phyloP scores from a whole-genome alignment of 345 rosid species.

The Crucihimalaya himalaica region DNA sequence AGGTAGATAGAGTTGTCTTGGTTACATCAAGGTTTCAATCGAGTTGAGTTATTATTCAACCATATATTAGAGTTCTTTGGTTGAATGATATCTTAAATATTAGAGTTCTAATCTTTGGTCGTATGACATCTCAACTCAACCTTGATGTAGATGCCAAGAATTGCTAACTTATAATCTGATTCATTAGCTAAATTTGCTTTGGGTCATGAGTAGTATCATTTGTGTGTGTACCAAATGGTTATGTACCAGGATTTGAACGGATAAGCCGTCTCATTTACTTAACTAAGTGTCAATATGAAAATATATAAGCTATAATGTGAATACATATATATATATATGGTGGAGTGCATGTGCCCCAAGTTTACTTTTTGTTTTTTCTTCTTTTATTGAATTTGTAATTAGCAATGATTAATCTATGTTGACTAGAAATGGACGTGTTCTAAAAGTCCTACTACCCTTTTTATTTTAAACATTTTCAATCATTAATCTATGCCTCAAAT shows the following conservation, averaged over 20 bases:
- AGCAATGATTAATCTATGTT: not conserved
- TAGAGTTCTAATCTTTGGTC: no score
- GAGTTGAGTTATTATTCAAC: not conserved
- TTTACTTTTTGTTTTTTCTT: constrained; percentile 25
- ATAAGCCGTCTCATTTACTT: not conserved
- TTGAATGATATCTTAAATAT: no score
- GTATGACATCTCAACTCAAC: not conserved
- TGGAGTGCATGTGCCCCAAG: constrained; percentile 24
- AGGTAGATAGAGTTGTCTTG: not conserved
- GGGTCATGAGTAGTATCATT: not conserved
- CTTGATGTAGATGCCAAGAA: not conserved
- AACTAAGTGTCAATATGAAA: not conserved
- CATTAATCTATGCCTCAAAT: constrained; percentile 25
- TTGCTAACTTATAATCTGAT: not conserved
- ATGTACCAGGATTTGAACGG: no score
- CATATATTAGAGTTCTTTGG: no score
- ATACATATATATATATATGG: not conserved
- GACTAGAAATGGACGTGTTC: constrained; percentile 26
- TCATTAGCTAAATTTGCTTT: not conserved
- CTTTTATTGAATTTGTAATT: constrained; percentile 15
- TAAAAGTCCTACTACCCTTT: constrained; percentile 9
- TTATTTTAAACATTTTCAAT: constrained; percentile 18
- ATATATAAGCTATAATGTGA: not conserved
- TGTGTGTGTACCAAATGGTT: not conserved
- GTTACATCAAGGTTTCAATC: not conserved